Percentiles rank a stretch among this genome's conserved stretches.
phyloP scores from a whole-genome alignment of 768 basidiomycete species.

The Leccinum arenicola region DNA sequence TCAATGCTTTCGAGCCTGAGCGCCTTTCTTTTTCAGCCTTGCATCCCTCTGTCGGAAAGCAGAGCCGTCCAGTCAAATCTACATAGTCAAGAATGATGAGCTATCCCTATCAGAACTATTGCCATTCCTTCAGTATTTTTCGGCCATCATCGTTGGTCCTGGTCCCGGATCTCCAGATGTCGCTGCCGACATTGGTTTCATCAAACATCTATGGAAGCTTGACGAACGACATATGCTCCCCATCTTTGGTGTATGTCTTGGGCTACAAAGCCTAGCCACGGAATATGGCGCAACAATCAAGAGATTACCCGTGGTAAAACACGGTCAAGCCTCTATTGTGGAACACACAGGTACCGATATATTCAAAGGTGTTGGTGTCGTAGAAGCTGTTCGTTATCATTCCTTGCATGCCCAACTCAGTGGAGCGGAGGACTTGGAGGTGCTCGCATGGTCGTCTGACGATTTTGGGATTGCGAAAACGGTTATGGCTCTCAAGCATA shows the following conservation, averaged over 20 bases:
- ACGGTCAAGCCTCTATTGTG: conserved; percentile 70
- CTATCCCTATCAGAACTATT: conserved; percentile 48
- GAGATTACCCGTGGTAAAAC: conserved; percentile 67
- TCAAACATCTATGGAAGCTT: conserved; percentile 70
- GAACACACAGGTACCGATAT: conserved; percentile 56
- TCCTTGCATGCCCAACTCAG: conserved; percentile 64
- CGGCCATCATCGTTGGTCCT: conserved; percentile 71
- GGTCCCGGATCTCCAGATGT: conserved; percentile 77
- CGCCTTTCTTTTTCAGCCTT: conserved; percentile 43
- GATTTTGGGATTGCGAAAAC: conserved; percentile 62
- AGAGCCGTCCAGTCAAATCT: conserved; percentile 58
- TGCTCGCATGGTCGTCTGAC: conserved; percentile 73
- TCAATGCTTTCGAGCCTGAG: conserved; percentile 1
- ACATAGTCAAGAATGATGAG: conserved; percentile 74
- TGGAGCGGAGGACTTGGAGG: conserved; percentile 49
- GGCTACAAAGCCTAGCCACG: conserved; percentile 71
- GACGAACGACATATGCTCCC: conserved; percentile 52
- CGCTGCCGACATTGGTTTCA: conserved; percentile 60
- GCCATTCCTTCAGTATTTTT: conserved; percentile 56
- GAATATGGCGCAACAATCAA: conserved; percentile 62
- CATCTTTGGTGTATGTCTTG: conserved; percentile 82
- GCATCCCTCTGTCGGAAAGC: conserved; percentile 65
- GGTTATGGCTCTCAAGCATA: conserved; percentile 73
- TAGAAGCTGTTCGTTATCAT: conserved; percentile 75
- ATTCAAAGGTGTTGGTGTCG: conserved; percentile 53